A percentile compares a stretch with the other conserved stretches of the same genome.
phyloP scores from a whole-genome alignment of 140 eudicot species.

The Ambrosia hybrid region DNA sequence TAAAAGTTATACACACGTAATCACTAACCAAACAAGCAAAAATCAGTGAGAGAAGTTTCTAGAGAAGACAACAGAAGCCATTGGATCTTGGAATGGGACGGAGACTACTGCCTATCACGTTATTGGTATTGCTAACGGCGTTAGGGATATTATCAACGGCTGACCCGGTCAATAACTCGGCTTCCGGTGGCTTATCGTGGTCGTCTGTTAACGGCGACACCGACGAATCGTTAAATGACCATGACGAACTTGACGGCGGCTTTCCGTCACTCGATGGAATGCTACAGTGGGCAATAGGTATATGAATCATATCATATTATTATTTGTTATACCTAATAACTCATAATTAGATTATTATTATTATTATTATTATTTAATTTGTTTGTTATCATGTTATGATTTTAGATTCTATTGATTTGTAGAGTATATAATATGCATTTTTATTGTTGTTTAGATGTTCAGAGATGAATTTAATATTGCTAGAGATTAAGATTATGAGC shows the following conservation, averaged over 20 bases:
- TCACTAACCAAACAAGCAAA: too few relatives aligned
- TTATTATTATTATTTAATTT: too few relatives aligned
- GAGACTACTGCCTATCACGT: slow-evolving; percentile 19
- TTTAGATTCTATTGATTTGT: slow-evolving; percentile 1
- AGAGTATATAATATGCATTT: not conserved
- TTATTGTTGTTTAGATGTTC: too few relatives aligned
- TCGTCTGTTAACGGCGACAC: slow-evolving; percentile 36
- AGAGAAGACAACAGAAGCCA: not conserved
- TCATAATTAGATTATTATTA: not conserved
- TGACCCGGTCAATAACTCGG: slow-evolving; percentile 47
- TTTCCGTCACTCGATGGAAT: slow-evolving; percentile 95
- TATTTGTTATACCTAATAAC: not conserved
- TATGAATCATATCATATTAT: not conserved
- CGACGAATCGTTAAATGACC: slow-evolving; percentile 51
- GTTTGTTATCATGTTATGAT: not conserved
- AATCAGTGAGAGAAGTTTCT: not conserved
- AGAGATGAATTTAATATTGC: too few relatives aligned
- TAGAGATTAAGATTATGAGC: too few relatives aligned
- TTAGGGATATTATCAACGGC: slow-evolving; percentile 24
- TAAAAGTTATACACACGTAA: too few relatives aligned
- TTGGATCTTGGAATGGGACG: slow-evolving; percentile 24
- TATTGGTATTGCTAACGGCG: slow-evolving; percentile 20
- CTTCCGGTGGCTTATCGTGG: slow-evolving; percentile 48
- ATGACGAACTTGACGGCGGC: slow-evolving; percentile 77
- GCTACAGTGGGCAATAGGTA: slow-evolving; percentile 98